Base-by-base conservation (phyloP, 441 rosid genomes). In the Macaranga tanarius region DNA sequence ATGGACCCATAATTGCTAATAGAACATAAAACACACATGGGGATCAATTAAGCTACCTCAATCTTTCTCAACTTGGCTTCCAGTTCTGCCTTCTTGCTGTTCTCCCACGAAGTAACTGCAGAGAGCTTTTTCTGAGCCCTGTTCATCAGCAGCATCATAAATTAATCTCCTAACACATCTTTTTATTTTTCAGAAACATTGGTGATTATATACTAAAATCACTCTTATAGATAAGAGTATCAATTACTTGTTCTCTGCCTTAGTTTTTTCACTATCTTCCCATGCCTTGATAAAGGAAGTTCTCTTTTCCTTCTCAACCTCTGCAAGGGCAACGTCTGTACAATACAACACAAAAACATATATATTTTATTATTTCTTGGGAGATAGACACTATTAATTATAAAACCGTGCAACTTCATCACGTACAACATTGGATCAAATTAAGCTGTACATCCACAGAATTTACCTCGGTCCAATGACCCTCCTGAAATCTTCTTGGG, bases 211-310 rank as follows among this genome's bases (percentile, higher is more conserved):
- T 51, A 13, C 2, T 51, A 10, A 70, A 51, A 1, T 34, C 58
- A 72, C 4, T 45, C 15, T 40, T 22, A 50, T 40, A 66, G 20
- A 62, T 64, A 56, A 67, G 34, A 25, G 19, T 59, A 57, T 28
- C 28, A 5, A 81, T 79, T 78, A 95, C 97, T 91, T 92, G 82
- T 95, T 88, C 72, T 88, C 92, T 28, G 90, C 97, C 83, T 90
- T 90, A 65, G 86, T 22, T 77, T 90, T 92, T 82, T 95, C 93
- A 9, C 86, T 89, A 1, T 91, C 98, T 84, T 91, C 99, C 98
- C 97, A 92, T 62, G 99, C 98, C 84, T 76, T 87, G 77, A 92
- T 70, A 60, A 89, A 89, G 56, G 94, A 86, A 48, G 64, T 17
- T 64, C 50, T 81, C 81, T 88, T 95, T 66, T 81, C 97, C 65